Percentiles rank a stretch among this genome's conserved stretches.
These are phyloP conservation scores for Athelia psychrophila DNA, from an alignment of 1,284 basidiomycete genomes.

Conservation along the genomic window DNA sequence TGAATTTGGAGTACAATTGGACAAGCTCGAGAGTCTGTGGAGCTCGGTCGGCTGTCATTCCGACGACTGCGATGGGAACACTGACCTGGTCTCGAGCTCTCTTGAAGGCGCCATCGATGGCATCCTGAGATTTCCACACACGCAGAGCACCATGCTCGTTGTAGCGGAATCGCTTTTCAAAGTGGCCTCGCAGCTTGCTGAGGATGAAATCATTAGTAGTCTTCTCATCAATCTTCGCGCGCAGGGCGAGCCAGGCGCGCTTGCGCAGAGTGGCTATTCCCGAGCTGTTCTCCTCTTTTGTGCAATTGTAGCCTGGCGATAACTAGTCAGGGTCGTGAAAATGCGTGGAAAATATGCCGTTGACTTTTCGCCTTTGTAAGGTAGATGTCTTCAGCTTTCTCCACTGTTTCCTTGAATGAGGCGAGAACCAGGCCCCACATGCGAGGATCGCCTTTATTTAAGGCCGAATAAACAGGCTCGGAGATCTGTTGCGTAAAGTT, in stretches of 20 bases:
- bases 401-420: slow-evolving; percentile 69
- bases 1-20: slow-evolving; percentile 86
- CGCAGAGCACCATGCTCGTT: slow-evolving; percentile 91
- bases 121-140: slow-evolving; percentile 97
- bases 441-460: slow-evolving; percentile 72
- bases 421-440: slow-evolving; percentile 94
- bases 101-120: slow-evolving; percentile 92
- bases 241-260: slow-evolving; percentile 84
- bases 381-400: slow-evolving; percentile 79
- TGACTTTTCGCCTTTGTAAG: slow-evolving; percentile 84
- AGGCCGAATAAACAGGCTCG: slow-evolving; percentile 86
- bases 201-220: slow-evolving; percentile 73
- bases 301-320: slow-evolving; percentile 89
- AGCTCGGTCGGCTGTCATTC: not conserved
- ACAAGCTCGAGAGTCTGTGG: slow-evolving; percentile 82
- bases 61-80: slow-evolving; percentile 3
- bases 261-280: slow-evolving; percentile 72
- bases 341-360: slow-evolving; percentile 16
- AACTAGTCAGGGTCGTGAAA: not conserved
- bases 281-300: slow-evolving; percentile 81
- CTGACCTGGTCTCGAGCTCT: slow-evolving; percentile 86
- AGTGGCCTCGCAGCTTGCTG: slow-evolving; percentile 78
- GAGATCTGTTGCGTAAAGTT: slow-evolving; percentile 86
- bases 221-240: slow-evolving; percentile 76
- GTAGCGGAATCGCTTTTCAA: slow-evolving; percentile 97